A percentile compares a stretch with the other conserved stretches of the same genome.
Evolutionary conservation across 176 grass and related monocot species (phyloP).

Genomic region (Hsuehochloa calcarea): DNA sequence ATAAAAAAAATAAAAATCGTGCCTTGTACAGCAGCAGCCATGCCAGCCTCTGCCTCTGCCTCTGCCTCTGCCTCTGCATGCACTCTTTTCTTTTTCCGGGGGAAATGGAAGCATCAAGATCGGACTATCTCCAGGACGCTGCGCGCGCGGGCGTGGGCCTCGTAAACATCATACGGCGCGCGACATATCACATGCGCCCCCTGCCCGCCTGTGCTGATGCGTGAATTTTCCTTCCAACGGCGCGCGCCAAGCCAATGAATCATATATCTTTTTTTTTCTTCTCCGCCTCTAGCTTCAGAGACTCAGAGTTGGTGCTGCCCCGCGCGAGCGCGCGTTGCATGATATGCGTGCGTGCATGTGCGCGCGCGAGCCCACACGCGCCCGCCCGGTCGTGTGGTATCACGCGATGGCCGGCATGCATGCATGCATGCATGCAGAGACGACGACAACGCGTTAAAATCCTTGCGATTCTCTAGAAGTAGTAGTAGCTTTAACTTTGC

Average conservation of each 20-base stretch:
- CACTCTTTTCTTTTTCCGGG: not conserved
- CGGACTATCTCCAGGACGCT: not conserved
- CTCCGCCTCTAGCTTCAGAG: not conserved
- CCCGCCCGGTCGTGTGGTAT: not conserved
- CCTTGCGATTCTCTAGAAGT: not conserved
- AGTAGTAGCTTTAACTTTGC: not conserved
- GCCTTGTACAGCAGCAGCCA: not conserved
- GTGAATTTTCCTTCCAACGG: not conserved
- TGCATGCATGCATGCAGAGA: not conserved
- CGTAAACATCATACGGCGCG: not conserved
- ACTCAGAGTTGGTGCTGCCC: not conserved
- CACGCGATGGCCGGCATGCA: not conserved
- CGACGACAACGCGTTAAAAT: not conserved
- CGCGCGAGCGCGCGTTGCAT: not conserved
- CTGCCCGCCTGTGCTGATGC: not conserved
- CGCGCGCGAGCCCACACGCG: not conserved
- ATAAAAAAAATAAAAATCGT: no score
- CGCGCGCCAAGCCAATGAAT: not conserved
- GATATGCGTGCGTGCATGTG: not conserved
- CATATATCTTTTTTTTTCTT: no score
- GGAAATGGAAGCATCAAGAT: not conserved
- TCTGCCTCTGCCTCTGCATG: not conserved
- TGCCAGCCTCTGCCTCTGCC: not conserved
- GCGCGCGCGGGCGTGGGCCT: not conserved
- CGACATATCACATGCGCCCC: constrained; percentile 27